Conservation (phyloP, 306 rosid species). For the Erythrophleum fordii region DNA sequence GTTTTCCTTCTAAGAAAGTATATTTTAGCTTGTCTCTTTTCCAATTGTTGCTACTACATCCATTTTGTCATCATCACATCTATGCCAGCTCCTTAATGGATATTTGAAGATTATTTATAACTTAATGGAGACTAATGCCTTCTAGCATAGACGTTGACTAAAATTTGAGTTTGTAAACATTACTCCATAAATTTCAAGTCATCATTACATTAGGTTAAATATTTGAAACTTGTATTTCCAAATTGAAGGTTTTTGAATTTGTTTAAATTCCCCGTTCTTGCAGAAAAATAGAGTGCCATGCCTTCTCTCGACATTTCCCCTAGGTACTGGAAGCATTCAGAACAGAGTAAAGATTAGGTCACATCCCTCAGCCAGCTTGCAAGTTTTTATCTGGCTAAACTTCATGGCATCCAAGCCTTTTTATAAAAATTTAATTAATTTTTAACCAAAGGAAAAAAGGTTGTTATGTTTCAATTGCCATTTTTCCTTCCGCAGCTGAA, state of each 20-base stretch:
- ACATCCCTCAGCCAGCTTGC: neutral
- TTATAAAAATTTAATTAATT: neutral
- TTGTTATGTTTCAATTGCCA: neutral
- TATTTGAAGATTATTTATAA: slow-evolving; percentile 13
- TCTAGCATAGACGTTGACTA: neutral
- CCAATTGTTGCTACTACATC: neutral
- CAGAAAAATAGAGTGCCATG: neutral
- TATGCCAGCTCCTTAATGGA: too few relatives aligned
- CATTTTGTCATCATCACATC: neutral
- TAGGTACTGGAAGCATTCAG: slow-evolving; percentile 25
- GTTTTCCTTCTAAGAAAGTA: neutral
- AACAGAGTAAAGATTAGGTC: slow-evolving; percentile 20
- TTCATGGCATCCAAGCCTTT: neutral
- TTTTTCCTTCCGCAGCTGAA: neutral
- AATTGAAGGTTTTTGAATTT: neutral
- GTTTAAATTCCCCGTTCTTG: neutral
- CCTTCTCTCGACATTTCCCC: neutral
- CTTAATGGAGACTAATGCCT: neutral
- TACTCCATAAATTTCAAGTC: neutral
- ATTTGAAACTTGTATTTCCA: neutral
- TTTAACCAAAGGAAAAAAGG: neutral
- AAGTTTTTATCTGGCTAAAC: neutral
- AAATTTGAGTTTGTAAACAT: neutral
- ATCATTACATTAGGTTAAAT: neutral
- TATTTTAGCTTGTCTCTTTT: neutral